These are phyloP conservation scores for Dianthus caryophyllus DNA, from an alignment of 148 eudicot species.

Conservation along the genomic window DNA sequence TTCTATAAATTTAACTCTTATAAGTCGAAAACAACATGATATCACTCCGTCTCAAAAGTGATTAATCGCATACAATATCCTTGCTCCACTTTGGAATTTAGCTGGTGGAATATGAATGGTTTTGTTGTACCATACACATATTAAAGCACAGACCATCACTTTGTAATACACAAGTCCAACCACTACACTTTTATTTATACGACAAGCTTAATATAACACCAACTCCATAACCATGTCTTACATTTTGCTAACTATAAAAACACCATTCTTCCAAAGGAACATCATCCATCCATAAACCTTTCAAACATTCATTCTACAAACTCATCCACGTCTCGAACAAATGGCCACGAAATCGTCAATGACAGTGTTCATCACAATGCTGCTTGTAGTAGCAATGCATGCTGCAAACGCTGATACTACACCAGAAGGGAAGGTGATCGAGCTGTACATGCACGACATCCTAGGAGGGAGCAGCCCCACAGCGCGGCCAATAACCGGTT, in stretches of 20 bases:
- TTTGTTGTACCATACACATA: conserved; percentile 24
- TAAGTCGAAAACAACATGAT: too few relatives aligned
- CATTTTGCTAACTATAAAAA: conserved; percentile 25
- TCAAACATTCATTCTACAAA: not conserved
- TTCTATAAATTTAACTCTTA: too few relatives aligned
- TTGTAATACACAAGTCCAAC: conserved; percentile 27
- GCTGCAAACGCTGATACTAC: conserved; percentile 27
- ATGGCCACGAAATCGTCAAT: conserved; percentile 41
- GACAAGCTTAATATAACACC: conserved; percentile 23
- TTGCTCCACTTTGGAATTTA: too few relatives aligned
- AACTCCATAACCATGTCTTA: conserved; percentile 35
- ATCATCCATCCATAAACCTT: conserved; percentile 12
- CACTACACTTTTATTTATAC: too few relatives aligned
- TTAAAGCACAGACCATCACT: too few relatives aligned
- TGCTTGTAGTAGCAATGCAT: conserved; percentile 35
- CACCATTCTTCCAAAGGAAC: conserved; percentile 1
- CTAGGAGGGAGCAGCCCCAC: conserved; percentile 88
- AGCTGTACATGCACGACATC: conserved; percentile 88
- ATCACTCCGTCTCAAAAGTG: too few relatives aligned
- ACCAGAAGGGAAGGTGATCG: conserved; percentile 41
- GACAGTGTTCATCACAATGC: conserved; percentile 25
- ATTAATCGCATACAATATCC: too few relatives aligned
- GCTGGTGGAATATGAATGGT: too few relatives aligned
- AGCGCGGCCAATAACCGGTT: conserved; percentile 86
- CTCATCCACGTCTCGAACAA: conserved; percentile 19